phyloP scores from a whole-genome alignment of 805 yeast genomes.

The Candida xyloterini region DNA sequence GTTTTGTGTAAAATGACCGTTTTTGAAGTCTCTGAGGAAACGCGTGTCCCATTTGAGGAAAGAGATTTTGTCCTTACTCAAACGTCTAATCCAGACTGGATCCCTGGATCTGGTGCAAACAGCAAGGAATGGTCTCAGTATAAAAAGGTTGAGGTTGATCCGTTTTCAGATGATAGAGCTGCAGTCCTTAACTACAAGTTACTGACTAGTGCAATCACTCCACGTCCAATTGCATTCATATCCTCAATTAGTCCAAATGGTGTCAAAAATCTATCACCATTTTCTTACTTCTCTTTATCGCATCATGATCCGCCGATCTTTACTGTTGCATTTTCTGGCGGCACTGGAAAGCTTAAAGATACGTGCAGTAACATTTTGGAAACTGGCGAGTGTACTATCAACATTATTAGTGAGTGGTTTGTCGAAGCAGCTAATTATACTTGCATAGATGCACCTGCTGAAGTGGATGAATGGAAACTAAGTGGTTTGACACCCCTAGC shows the following conservation, averaged over 20 bases:
- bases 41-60: neutral
- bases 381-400: conserved; percentile 53
- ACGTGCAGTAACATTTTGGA: conserved; percentile 46
- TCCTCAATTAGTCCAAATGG: conserved; percentile 47
- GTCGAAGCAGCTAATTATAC: conserved; percentile 59
- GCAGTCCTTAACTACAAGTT: conserved; percentile 47
- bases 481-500: conserved; percentile 49
- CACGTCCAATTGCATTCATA: conserved; percentile 61
- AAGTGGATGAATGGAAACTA: conserved; percentile 53
- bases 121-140: conserved; percentile 42
- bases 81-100: conserved; percentile 38
- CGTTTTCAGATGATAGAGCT: conserved; percentile 38
- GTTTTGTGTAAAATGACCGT: neutral
- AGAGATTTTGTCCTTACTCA: conserved; percentile 6
- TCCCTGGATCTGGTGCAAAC: conserved; percentile 46
- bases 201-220: conserved; percentile 50
- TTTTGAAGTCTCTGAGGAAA: conserved; percentile 1
- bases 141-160: conserved; percentile 48
- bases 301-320: conserved; percentile 59
- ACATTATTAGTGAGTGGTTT: conserved; percentile 61
- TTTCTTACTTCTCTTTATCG: conserved; percentile 49
- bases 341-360: conserved; percentile 43
- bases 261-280: conserved; percentile 53
- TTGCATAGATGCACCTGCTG: conserved; percentile 45
- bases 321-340: conserved; percentile 45